Percentiles rank a stretch among this genome's conserved stretches.
These are phyloP conservation scores for Letharia lupina DNA, from an alignment of 495 filamentous ascomycete species.

Conservation along the genomic window DNA sequence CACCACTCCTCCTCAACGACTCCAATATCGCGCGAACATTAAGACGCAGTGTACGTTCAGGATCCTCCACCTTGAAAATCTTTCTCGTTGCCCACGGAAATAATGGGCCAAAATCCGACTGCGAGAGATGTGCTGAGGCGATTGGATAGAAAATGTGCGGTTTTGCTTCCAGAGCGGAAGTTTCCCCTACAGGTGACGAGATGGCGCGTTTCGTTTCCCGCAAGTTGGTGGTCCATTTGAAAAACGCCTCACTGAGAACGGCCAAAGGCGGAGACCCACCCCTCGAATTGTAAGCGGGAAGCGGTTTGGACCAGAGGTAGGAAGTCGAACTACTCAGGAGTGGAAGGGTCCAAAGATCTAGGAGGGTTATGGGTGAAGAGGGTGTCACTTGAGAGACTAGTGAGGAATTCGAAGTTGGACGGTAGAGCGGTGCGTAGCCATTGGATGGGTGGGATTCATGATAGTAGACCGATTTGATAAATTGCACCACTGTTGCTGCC, in stretches of 20 bases:
- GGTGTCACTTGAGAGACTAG: conserved; percentile 55
- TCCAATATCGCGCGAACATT: conserved; percentile 58
- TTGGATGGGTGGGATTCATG: conserved; percentile 25
- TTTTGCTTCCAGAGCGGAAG: conserved; percentile 19
- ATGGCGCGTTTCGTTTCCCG: conserved; percentile 49
- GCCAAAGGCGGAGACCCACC: conserved; percentile 48
- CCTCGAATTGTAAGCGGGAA: conserved; percentile 47
- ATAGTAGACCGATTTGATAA: conserved; percentile 66
- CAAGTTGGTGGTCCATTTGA: conserved; percentile 60
- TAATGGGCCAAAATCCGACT: conserved; percentile 70
- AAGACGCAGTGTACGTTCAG: conserved; percentile 52
- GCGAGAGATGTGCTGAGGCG: conserved; percentile 58
- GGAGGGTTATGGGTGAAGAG: conserved; percentile 48
- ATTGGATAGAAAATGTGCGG: conserved; percentile 57
- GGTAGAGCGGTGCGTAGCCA: conserved; percentile 40
- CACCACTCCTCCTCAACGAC: conserved; percentile 43
- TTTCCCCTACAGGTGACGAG: conserved; percentile 27
- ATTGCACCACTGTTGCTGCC: conserved; percentile 58
- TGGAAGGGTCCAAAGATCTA: conserved; percentile 68
- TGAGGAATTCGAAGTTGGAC: conserved; percentile 37
- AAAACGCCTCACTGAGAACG: conserved; percentile 61
- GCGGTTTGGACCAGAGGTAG: conserved; percentile 52
- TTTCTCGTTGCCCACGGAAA: conserved; percentile 58
- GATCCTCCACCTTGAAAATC: conserved; percentile 51
- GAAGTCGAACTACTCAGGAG: conserved; percentile 46